These are phyloP conservation scores for Erodium moschatum DNA, from an alignment of 441 rosid genomes.

Conservation along the genomic window DNA sequence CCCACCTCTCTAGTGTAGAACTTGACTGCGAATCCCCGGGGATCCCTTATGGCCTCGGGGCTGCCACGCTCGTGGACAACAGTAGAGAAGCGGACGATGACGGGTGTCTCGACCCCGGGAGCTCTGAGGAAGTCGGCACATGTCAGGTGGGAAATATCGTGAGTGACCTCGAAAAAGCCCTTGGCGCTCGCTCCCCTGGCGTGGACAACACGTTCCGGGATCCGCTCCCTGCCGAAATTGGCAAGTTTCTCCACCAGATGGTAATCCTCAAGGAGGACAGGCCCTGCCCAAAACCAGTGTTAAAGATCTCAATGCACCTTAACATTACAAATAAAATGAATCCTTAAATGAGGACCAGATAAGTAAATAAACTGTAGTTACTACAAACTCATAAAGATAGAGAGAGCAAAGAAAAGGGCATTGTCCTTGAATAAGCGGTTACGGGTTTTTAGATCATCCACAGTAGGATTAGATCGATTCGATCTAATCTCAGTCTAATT, in stretches of 20 bases:
- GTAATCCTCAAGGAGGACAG: conserved; percentile 83
- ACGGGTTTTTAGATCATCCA: too few relatives aligned
- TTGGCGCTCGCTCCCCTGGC: too few relatives aligned
- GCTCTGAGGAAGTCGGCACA: conserved; percentile 93
- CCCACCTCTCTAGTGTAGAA: conserved; percentile 90
- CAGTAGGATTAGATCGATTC: too few relatives aligned
- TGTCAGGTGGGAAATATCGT: conserved; percentile 54
- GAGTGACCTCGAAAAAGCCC: conserved; percentile 21
- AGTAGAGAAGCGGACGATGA: conserved; percentile 79
- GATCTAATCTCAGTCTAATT: too few relatives aligned
- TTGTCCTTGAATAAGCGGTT: too few relatives aligned
- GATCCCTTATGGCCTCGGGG: conserved; percentile 85
- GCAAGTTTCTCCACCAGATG: conserved; percentile 85
- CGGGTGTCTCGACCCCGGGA: conserved; percentile 87
- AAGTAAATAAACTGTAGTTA: neutral
- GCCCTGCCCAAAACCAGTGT: conserved; percentile 39
- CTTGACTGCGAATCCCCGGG: conserved; percentile 93
- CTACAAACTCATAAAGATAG: neutral
- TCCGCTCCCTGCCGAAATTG: conserved; percentile 79
- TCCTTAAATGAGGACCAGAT: too few relatives aligned
- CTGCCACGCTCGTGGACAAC: conserved; percentile 87
- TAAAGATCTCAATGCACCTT: neutral
- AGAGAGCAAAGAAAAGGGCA: too few relatives aligned
- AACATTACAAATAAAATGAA: neutral
- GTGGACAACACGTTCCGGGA: conserved; percentile 9